phyloP scores from a whole-genome alignment of 164 flowering plant species.

The Magnolia sinica region DNA sequence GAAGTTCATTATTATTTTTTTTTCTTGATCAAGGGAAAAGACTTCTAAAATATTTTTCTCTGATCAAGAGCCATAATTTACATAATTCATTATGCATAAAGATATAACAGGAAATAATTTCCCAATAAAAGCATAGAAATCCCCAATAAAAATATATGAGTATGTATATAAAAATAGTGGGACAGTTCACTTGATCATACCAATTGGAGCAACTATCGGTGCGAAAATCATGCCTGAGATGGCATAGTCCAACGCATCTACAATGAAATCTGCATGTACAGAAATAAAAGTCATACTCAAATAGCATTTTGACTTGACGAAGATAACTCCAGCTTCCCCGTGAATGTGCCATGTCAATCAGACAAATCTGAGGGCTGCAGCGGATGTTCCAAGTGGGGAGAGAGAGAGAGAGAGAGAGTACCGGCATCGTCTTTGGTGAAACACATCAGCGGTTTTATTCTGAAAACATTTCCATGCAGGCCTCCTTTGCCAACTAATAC shows the following conservation, averaged over 20 bases:
- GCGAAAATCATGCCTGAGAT: constrained; percentile 43
- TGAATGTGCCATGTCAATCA: not conserved
- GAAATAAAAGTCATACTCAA: not conserved
- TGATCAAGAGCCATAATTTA: too few relatives aligned
- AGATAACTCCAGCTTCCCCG: not conserved
- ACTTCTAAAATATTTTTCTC: too few relatives aligned
- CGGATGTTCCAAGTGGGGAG: not conserved
- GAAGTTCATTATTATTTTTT: too few relatives aligned
- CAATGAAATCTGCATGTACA: constrained; percentile 70
- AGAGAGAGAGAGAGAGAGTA: constrained; percentile 17
- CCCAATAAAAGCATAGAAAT: too few relatives aligned
- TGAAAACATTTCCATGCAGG: constrained; percentile 84
- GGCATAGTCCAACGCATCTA: constrained; percentile 81
- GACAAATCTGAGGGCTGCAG: too few relatives aligned
- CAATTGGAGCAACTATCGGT: too few relatives aligned
- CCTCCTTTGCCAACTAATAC: constrained; percentile 92
- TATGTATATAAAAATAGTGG: too few relatives aligned
- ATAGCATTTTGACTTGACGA: not conserved
- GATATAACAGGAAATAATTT: too few relatives aligned
- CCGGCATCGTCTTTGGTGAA: constrained; percentile 94
- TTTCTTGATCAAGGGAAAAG: too few relatives aligned
- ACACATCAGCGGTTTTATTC: constrained; percentile 97
- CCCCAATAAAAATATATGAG: too few relatives aligned
- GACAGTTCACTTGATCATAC: too few relatives aligned
- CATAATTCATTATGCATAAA: too few relatives aligned